phyloP scores from a whole-genome alignment of 148 eudicot species.

The Salicornia ramosissima region DNA sequence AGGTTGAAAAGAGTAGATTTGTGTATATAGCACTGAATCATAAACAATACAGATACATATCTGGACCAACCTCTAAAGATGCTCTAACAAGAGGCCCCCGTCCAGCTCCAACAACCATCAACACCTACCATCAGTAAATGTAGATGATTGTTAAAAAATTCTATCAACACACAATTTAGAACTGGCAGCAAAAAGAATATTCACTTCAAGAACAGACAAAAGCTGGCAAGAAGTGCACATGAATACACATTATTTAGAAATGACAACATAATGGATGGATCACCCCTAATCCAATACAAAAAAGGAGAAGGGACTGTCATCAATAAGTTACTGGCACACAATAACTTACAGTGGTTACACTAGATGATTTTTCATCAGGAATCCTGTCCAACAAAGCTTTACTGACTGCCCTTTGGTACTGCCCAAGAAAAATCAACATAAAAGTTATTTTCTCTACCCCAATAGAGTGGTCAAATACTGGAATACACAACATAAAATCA shows the following conservation, averaged over 20 bases:
- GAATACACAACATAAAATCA: background rate
- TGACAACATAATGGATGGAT: no score
- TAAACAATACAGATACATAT: background rate
- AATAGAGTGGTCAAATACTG: background rate
- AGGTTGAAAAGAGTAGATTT: background rate
- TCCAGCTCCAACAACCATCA: conserved; percentile 99
- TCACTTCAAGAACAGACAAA: conserved; percentile 1
- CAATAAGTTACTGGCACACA: background rate
- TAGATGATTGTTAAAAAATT: background rate
- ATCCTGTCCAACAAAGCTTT: conserved; percentile 82
- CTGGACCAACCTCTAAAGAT: conserved; percentile 60
- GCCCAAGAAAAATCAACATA: conserved; percentile 20
- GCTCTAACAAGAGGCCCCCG: conserved; percentile 98
- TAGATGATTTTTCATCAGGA: conserved; percentile 64
- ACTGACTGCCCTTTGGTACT: conserved; percentile 89
- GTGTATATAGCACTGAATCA: background rate
- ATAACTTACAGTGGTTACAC: conserved; percentile 58
- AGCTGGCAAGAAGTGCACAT: background rate
- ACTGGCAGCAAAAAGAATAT: background rate
- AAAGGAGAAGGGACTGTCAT: background rate
- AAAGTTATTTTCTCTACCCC: background rate
- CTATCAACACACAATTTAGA: no score
- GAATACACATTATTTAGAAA: background rate
- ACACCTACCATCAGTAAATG: conserved; percentile 41
- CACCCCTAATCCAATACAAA: background rate